phyloP scores from a whole-genome alignment of 1,139 yeast genomes.

The Hemisphaericaspora subhashii region DNA sequence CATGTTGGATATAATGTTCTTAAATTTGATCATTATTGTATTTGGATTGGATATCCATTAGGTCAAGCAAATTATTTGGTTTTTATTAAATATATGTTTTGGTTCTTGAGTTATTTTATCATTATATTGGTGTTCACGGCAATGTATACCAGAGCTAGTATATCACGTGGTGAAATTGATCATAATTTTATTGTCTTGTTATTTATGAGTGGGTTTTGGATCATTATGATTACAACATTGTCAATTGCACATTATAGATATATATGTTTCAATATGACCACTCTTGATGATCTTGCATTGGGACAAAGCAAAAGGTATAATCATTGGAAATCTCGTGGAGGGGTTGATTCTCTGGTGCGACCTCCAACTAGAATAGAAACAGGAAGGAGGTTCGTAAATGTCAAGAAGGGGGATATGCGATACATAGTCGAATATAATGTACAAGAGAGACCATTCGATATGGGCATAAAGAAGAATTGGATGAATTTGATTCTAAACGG shows the following conservation, averaged over 20 bases:
- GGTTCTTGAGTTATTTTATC: slow-evolving; percentile 33
- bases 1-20: slow-evolving; percentile 48
- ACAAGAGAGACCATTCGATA: slow-evolving; percentile 25
- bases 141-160: slow-evolving; percentile 27
- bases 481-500: slow-evolving; percentile 34
- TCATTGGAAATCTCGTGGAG: slow-evolving; percentile 19
- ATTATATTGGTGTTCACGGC: slow-evolving; percentile 26
- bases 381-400: slow-evolving; percentile 35
- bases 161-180: slow-evolving; percentile 29
- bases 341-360: too few relatives aligned
- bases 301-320: slow-evolving; percentile 25
- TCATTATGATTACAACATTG: slow-evolving; percentile 41
- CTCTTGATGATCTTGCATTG: slow-evolving; percentile 36
- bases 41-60: slow-evolving; percentile 60
- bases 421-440: slow-evolving; percentile 32
- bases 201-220: slow-evolving; percentile 41
- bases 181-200: slow-evolving; percentile 48
- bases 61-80: slow-evolving; percentile 55
- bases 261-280: slow-evolving; percentile 44
- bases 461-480: slow-evolving; percentile 35
- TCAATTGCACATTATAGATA: slow-evolving; percentile 37
- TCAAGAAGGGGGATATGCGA: slow-evolving; percentile 24
- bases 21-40: slow-evolving; percentile 65
- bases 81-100: slow-evolving; percentile 50
- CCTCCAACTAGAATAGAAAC: slow-evolving; percentile 28